These are phyloP conservation scores for Babesia ovis DNA, from an alignment of 169 alveolate species.

Conservation along the genomic window DNA sequence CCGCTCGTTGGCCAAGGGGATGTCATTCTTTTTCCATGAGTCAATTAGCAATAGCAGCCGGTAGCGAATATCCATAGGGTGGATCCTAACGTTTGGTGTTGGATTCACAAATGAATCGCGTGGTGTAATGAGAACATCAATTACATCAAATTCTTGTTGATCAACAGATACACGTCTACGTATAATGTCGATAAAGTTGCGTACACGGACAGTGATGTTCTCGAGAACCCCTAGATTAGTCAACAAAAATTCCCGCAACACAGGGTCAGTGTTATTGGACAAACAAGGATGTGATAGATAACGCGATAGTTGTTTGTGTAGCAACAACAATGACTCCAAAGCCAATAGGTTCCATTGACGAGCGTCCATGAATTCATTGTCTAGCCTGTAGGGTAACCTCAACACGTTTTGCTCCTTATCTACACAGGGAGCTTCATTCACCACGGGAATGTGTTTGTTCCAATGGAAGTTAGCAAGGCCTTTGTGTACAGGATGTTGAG, in stretches of 20 bases:
- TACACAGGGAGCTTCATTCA: neutral
- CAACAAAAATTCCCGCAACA: slow-evolving; percentile 35
- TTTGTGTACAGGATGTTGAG: neutral
- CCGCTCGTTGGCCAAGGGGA: slow-evolving; percentile 6
- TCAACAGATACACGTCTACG: neutral
- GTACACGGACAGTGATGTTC: slow-evolving; percentile 28
- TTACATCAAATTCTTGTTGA: slow-evolving; percentile 7
- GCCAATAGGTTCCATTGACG: slow-evolving; percentile 56
- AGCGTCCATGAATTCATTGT: slow-evolving; percentile 37
- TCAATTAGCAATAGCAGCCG: slow-evolving; percentile 53
- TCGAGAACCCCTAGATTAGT: slow-evolving; percentile 61
- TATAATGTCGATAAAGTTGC: slow-evolving; percentile 45
- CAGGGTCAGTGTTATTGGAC: slow-evolving; percentile 15
- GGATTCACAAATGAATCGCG: slow-evolving; percentile 44
- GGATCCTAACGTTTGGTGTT: slow-evolving; percentile 33
- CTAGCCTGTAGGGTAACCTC: slow-evolving; percentile 10
- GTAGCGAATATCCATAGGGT: slow-evolving; percentile 60
- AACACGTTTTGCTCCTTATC: neutral
- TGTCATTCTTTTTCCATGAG: slow-evolving; percentile 47
- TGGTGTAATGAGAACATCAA: slow-evolving; percentile 44
- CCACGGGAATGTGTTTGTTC: neutral
- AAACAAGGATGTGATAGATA: slow-evolving; percentile 50
- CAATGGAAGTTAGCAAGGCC: neutral
- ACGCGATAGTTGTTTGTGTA: slow-evolving; percentile 37
- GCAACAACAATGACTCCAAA: slow-evolving; percentile 41